Percentiles rank a stretch among this genome's conserved stretches.
Conservation (phyloP, 208 protist species). For the Herpetomonas tarakana region DNA sequence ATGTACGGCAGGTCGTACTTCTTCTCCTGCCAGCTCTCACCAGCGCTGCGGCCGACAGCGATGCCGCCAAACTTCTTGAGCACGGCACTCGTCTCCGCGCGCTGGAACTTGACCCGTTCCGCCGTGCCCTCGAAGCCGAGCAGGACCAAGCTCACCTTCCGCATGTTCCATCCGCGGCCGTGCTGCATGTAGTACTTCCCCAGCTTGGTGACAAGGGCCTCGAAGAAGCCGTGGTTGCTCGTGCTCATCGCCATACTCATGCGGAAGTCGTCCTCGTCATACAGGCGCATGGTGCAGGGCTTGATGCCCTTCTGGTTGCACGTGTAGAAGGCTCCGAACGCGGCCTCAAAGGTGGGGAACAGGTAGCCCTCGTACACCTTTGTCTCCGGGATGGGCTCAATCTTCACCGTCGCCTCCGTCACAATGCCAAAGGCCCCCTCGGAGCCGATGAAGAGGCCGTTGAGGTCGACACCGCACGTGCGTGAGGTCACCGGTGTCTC, state of each 20-base stretch:
- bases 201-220: constrained; percentile 49
- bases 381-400: constrained; percentile 84
- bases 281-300: constrained; percentile 88
- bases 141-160: constrained; percentile 73
- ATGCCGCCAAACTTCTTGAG: constrained; percentile 65
- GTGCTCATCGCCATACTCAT: constrained; percentile 89
- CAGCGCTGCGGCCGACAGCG: constrained; percentile 56
- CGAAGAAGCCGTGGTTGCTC: constrained; percentile 34
- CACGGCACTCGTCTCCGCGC: constrained; percentile 45
- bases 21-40: constrained; percentile 89
- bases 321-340: constrained; percentile 76
- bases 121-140: constrained; percentile 86
- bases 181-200: constrained; percentile 64
- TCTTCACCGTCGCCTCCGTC: constrained; percentile 89
- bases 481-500: constrained; percentile 79
- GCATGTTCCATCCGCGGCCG: constrained; percentile 70
- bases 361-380: constrained; percentile 88
- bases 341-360: constrained; percentile 86
- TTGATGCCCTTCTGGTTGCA: constrained; percentile 82
- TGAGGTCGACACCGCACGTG: constrained; percentile 86
- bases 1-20: constrained; percentile 94
- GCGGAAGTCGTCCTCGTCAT: constrained; percentile 91
- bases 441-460: constrained; percentile 90
- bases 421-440: constrained; percentile 94
- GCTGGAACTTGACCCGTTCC: constrained; percentile 62